Base-by-base conservation (phyloP, 805 yeast genomes). In the Saturnispora diversa region DNA sequence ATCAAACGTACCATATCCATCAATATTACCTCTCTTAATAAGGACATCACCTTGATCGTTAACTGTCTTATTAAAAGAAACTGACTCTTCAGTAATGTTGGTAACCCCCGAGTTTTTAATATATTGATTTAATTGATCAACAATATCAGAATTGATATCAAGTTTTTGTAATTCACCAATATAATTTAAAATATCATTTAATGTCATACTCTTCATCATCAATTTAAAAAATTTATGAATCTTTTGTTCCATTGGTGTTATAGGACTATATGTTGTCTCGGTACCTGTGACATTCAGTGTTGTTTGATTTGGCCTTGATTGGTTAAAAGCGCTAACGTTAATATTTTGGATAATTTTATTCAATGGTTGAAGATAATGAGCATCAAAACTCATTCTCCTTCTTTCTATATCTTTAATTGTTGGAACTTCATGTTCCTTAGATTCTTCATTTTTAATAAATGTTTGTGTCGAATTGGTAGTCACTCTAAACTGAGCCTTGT, bases 41-140 rank as follows among this genome's bases (percentile, higher is more conserved):
- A 50, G 35, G 20, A 50, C 51, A 22, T 49, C 56, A 5, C 52
- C 56, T 4, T 49, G 49, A 20, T 47, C 52, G 30, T 45, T 50
- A 10, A 35, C 31, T 6, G 41, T 34, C 31, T 3, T 4, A 49
- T 49, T n/a, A 43, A 44, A 25, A 43, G 53, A 10, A 76, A 50
- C 26, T 67, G 57, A 28, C 58, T 63, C 25, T 54, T 48, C 17
- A 74, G 50, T 5, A 63, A 52, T 1, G 50, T 50, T 19, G 63
- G 51, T 1, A 60, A 51, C 8, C 60, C 67, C 49, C 13, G 43
- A 31, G 23, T 37, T 40, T 12, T 56, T 54, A 9, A 78, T 49
- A 32, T 69, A 60, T 26, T 57, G 63, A 22, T 55, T 48, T 13
- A 75, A 50, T 7, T 66, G 55, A 1, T 51, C 50, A n/a, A 65